phyloP scores from a whole-genome alignment of 495 filamentous ascomycete genomes.

The Trichoderma asperelloides region DNA sequence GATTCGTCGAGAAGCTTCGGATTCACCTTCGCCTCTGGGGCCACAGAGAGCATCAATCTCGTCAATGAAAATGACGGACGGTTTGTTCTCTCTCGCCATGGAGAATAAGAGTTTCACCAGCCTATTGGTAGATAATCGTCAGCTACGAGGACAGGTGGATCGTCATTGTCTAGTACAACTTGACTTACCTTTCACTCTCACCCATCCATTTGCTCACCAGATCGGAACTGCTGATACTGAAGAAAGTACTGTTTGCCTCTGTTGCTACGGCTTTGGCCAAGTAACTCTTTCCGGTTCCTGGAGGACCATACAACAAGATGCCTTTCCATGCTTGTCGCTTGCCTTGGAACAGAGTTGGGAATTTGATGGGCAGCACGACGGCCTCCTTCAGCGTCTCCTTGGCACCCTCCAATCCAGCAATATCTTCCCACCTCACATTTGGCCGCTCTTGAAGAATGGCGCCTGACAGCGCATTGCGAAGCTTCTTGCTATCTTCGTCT shows the following conservation, averaged over 20 bases:
- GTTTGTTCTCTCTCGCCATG: slow-evolving; percentile 97
- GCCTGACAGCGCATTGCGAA: slow-evolving; percentile 79
- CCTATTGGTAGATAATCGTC: slow-evolving; percentile 33
- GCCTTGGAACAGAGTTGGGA: slow-evolving; percentile 92
- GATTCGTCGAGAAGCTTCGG: slow-evolving; percentile 91
- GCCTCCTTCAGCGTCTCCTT: slow-evolving; percentile 98
- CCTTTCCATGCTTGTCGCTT: slow-evolving; percentile 98
- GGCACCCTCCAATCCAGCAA: slow-evolving; percentile 88
- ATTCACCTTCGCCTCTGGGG: slow-evolving; percentile 93
- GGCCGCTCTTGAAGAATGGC: slow-evolving; percentile 93
- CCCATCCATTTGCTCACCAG: slow-evolving; percentile 99
- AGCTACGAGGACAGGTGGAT: background rate
- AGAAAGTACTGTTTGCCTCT: slow-evolving; percentile 99
- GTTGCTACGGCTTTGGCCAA: slow-evolving; percentile 96
- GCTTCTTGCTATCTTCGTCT: slow-evolving; percentile 81
- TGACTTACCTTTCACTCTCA: slow-evolving; percentile 81
- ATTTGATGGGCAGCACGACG: slow-evolving; percentile 94
- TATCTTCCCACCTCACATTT: slow-evolving; percentile 95
- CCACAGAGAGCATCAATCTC: slow-evolving; percentile 97
- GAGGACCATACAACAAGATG: slow-evolving; percentile 91
- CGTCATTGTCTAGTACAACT: background rate
- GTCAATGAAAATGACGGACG: slow-evolving; percentile 98
- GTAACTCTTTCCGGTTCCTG: slow-evolving; percentile 94
- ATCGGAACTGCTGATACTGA: slow-evolving; percentile 94
- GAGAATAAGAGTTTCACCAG: slow-evolving; percentile 95